Conservation (phyloP, 768 basidiomycete species). For the Macrolepiota fuliginosa region DNA sequence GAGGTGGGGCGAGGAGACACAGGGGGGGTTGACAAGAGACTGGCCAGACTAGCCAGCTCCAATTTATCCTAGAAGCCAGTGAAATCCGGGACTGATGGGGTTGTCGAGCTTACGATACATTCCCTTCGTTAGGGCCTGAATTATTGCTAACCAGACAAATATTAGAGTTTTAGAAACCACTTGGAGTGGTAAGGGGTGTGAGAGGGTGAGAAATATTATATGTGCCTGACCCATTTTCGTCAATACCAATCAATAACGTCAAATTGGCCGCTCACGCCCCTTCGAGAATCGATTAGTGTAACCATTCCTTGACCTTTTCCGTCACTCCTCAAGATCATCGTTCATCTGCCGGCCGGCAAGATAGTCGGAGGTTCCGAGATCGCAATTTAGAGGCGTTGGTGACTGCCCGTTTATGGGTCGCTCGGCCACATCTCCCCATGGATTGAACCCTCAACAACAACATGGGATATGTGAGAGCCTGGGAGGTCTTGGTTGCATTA, state of each 20-base stretch:
- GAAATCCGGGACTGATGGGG: conserved; percentile 40
- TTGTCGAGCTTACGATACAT: conserved; percentile 37
- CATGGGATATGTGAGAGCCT: neutral
- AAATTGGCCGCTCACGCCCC: conserved; percentile 13
- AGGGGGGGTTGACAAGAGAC: conserved; percentile 23
- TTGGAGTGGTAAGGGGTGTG: conserved; percentile 33
- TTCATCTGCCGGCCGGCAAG: conserved; percentile 10
- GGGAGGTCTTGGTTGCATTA: neutral
- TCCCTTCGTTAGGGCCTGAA: conserved; percentile 27
- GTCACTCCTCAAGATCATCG: conserved; percentile 1
- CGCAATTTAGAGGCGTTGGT: neutral
- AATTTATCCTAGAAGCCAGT: conserved; percentile 34
- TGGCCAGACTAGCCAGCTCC: conserved; percentile 19
- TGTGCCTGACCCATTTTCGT: conserved; percentile 25
- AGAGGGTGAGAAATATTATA: conserved; percentile 27
- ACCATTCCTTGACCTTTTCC: conserved; percentile 9
- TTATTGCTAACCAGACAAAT: conserved; percentile 30
- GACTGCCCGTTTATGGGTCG: neutral
- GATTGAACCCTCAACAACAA: neutral
- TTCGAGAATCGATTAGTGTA: conserved; percentile 10
- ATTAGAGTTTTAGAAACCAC: conserved; percentile 50
- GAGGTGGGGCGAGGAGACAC: conserved; percentile 15
- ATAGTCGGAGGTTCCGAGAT: conserved; percentile 1
- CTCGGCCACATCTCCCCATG: neutral
- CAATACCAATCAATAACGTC: conserved; percentile 13